These are phyloP conservation scores for Aureobasidium sp. DNA, from an alignment of 2,329 filamentous ascomycete species.

Conservation along the genomic window DNA sequence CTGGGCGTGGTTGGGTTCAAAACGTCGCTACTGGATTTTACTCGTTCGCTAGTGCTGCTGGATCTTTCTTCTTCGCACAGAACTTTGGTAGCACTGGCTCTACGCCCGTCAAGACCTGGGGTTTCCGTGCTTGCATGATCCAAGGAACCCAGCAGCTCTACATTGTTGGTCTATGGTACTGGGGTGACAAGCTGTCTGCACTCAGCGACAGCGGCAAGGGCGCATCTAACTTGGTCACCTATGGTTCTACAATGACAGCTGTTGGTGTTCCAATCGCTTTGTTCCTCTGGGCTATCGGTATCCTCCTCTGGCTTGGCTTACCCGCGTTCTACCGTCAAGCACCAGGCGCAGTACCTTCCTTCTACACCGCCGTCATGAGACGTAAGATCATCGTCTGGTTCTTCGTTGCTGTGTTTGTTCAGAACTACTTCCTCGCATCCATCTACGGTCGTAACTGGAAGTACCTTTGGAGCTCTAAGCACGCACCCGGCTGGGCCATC, in stretches of 20 bases:
- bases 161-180: constrained; percentile 57
- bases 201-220: constrained; percentile 35
- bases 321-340: constrained; percentile 59
- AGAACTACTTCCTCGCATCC: constrained; percentile 60
- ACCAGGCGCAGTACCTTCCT: constrained; percentile 56
- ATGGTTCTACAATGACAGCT: constrained; percentile 30
- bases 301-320: constrained; percentile 51
- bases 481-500: constrained; percentile 50
- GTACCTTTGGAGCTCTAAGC: constrained; percentile 52
- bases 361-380: constrained; percentile 54
- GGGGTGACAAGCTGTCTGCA: constrained; percentile 50
- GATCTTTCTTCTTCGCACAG: constrained; percentile 57
- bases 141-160: constrained; percentile 61
- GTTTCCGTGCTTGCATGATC: constrained; percentile 58
- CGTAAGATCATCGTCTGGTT: constrained; percentile 62
- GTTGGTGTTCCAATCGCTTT: constrained; percentile 51
- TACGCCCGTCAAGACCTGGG: constrained; percentile 55
- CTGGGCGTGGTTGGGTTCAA: constrained; percentile 46
- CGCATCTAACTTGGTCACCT: constrained; percentile 17
- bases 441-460: constrained; percentile 61
- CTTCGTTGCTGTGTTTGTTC: constrained; percentile 54
- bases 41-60: constrained; percentile 53
- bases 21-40: constrained; percentile 56
- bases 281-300: constrained; percentile 49
- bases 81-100: constrained; percentile 52